Evolutionary conservation across 2,329 filamentous ascomycete genomes (phyloP), one percentile per base, ranked within the genome.

Genomic region (Volutella citrinella): DNA sequence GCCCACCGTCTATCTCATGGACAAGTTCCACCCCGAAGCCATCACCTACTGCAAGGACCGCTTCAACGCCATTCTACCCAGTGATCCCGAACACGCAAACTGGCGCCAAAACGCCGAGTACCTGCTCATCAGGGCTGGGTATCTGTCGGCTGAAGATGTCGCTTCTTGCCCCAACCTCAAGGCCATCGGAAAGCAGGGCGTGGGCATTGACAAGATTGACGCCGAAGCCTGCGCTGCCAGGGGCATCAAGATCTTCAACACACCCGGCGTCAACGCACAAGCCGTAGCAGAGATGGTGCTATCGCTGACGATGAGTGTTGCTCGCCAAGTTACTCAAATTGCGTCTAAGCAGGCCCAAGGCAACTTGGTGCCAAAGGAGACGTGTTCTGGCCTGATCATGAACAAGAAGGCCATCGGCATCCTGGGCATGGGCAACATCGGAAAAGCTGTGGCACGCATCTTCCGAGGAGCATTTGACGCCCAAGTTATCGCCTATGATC

Each of bases 371-470:
- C 54, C 52, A 10, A 70, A 69, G 43, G 64, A 68, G 34, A 57
- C 51, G 2, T 70, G 66, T 40, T 61, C 54, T 2, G 66, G 66
- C 0, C 27, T 69, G 3, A 55, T 59, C 7, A 44, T 65, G 4
- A 43, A 57, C 16, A 33, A 45, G 11, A 63, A 57, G 41, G 60
- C 56, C 0, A 48, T 65, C 6, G 63, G 63, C 2, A 55, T 66
- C 5, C 46, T 66, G 0, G 61, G 62, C 1, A 65, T 65, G 61
- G 63, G 63, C 1, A 59, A 64, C 4, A 64, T 66, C 17, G 63
- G 62, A 1, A 53, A 54, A 17, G 52, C 40, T 0, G 56, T 65
- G 2, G 63, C 61, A 1, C 43, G 48, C 9, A 64, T 64, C 13
- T 65, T 64, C 39, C 47, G 51, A 5, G 57, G 62, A 0, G 63